These are phyloP conservation scores for Flaveria linearis DNA, from an alignment of 129 eudicot species.

Conservation along the genomic window DNA sequence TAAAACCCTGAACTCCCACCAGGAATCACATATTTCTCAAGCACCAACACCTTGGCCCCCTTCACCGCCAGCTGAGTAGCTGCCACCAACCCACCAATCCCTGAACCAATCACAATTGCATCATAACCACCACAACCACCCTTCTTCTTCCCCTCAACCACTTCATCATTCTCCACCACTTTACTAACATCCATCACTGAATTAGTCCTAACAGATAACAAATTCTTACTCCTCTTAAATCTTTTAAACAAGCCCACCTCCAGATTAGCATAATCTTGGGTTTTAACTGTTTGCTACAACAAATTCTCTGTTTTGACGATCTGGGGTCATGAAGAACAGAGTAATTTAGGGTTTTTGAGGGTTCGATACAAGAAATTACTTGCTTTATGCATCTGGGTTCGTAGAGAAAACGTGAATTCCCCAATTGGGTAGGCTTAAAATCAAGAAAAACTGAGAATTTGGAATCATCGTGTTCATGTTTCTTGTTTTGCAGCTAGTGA, in stretches of 20 bases:
- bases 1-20: constrained; percentile 98
- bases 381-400: constrained; percentile 11
- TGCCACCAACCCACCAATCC: constrained; percentile 99
- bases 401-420: constrained; percentile 13
- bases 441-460: constrained; percentile 30
- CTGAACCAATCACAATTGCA: constrained; percentile 97
- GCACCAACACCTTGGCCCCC: constrained; percentile 86
- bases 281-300: constrained; percentile 24
- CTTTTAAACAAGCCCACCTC: constrained; percentile 26
- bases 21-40: constrained; percentile 96
- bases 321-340: constrained; percentile 29
- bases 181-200: constrained; percentile 54
- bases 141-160: constrained; percentile 30
- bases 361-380: constrained; percentile 12
- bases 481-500: constrained; percentile 35
- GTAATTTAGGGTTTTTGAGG: constrained; percentile 32
- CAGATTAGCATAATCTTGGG: background rate
- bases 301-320: constrained; percentile 35
- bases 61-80: constrained; percentile 97
- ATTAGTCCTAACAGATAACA: constrained; percentile 35
- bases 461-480: constrained; percentile 27
- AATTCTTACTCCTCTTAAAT: constrained; percentile 28
- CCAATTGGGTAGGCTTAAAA: constrained; percentile 31
- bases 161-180: constrained; percentile 43
- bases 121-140: constrained; percentile 69